Percentiles rank a stretch among this genome's conserved stretches.
These are phyloP conservation scores for Backusella tarrabulga DNA, from an alignment of 192 early-diverging fungal genomes.

Conservation along the genomic window DNA sequence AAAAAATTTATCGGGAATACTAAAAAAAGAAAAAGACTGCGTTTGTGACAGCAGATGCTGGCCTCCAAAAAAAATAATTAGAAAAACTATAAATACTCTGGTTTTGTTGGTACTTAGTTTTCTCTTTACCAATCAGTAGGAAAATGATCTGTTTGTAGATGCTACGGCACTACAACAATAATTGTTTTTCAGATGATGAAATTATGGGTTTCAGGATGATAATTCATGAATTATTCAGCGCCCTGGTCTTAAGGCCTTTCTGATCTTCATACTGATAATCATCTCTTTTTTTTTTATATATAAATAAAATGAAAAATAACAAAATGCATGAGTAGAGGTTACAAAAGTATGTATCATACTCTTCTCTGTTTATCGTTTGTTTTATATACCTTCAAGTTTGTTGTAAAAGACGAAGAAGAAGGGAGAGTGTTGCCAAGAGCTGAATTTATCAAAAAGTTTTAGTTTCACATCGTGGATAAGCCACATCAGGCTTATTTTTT, in stretches of 20 bases:
- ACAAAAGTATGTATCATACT: too few relatives aligned
- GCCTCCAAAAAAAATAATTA: background rate
- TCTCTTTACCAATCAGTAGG: constrained; percentile 21
- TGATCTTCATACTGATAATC: constrained; percentile 3
- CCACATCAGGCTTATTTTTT: background rate
- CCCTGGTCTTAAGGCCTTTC: constrained; percentile 8
- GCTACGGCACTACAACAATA: background rate
- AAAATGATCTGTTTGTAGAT: constrained; percentile 19
- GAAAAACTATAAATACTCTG: background rate
- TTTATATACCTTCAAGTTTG: background rate
- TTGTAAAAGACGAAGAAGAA: background rate
- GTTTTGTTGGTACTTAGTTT: background rate
- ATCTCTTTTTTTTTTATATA: background rate
- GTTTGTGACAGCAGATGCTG: background rate
- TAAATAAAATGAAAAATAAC: background rate
- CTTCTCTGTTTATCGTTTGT: background rate
- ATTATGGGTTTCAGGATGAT: constrained; percentile 17
- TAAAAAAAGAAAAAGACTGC: background rate
- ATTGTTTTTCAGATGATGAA: constrained; percentile 23
- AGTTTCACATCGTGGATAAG: background rate
- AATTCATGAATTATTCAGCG: constrained; percentile 6
- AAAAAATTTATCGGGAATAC: background rate
- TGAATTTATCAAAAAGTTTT: background rate
- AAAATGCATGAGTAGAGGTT: background rate
- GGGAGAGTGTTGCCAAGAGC: background rate